These are phyloP conservation scores for Colletotrichum gloeosporioides DNA, from an alignment of 2,329 filamentous ascomycete genomes.

Conservation along the genomic window DNA sequence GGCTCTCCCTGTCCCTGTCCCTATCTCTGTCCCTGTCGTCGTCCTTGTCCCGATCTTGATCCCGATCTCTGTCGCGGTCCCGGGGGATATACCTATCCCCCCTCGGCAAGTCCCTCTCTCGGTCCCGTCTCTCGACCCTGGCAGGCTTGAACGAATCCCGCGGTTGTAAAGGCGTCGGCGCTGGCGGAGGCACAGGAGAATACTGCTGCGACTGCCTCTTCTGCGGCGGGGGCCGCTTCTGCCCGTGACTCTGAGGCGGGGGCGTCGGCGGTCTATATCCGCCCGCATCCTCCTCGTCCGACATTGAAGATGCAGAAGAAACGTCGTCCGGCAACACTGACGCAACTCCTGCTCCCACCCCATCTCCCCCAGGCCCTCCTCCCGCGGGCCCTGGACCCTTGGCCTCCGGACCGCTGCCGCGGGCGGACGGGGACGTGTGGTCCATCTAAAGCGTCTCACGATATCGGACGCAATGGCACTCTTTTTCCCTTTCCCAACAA, in stretches of 20 bases:
- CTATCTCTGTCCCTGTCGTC: slow-evolving; percentile 11
- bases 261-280: slow-evolving; percentile 14
- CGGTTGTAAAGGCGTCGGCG: background rate
- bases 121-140: background rate
- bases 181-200: background rate
- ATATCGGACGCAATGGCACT: background rate
- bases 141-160: background rate
- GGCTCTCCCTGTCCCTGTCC: slow-evolving; percentile 11
- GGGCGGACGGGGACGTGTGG: background rate
- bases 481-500: background rate
- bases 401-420: slow-evolving; percentile 2
- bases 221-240: background rate
- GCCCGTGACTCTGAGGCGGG: background rate
- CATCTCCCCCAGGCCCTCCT: background rate
- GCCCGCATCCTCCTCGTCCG: slow-evolving; percentile 7
- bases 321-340: background rate
- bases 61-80: background rate
- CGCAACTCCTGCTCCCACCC: background rate
- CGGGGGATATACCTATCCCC: background rate
- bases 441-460: background rate
- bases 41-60: slow-evolving; percentile 16
- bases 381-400: background rate
- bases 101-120: slow-evolving; percentile 8
- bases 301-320: slow-evolving; percentile 7
- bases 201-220: background rate